Base-by-base conservation (phyloP, 306 rosid species). In the Cucurbita pepo region DNA sequence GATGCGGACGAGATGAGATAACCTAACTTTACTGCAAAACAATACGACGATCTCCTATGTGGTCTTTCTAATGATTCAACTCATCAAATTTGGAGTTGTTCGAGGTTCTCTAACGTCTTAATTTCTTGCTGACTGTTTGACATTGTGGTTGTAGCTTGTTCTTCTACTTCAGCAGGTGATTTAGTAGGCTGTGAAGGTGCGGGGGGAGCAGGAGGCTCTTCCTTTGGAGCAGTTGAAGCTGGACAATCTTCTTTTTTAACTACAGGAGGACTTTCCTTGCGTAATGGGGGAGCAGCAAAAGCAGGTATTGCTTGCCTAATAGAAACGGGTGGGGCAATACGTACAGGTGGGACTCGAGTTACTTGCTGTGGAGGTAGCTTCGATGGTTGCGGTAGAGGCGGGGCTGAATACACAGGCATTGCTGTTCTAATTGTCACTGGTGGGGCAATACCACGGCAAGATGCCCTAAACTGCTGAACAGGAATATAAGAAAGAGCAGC, bases 401-500 rank as follows among this genome's bases (percentile, higher is more conserved):
- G 97, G 56, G 99, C 95, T 6, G 97, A 88, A 83, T 80, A 95
- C 73, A 91, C 96, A 36, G 97, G 99, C 51, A 95, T 82, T 9
- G 91, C 80, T 37, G 87, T 89, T 78, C 99, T 83, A 62, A 95
- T 82, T 10, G 95, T 91, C 75, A 95, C 99, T 0, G 99, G 93
- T 1, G 95, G 97, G 3, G 99, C 99, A 21, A 86, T 80, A 16
- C 97, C 91, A 59, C 76, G 96, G 85, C 96, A 95, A 65, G 97
- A 75, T 47, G 88, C 73, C 74, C 97, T 83, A 82, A 86, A 83
- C 77, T 91, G 97, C 76, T 84, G 83, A 51, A 91, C 83, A 36
- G 97, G 99, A 53, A 95, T 91, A 72, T 91, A 95, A 48, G 97
- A 97, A 62, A 80, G 83, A 18, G 96, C 96, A 65, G 93, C 96